Evolutionary conservation across 2,329 filamentous ascomycete genomes (phyloP).

Genomic region (Nakataea oryzae): DNA sequence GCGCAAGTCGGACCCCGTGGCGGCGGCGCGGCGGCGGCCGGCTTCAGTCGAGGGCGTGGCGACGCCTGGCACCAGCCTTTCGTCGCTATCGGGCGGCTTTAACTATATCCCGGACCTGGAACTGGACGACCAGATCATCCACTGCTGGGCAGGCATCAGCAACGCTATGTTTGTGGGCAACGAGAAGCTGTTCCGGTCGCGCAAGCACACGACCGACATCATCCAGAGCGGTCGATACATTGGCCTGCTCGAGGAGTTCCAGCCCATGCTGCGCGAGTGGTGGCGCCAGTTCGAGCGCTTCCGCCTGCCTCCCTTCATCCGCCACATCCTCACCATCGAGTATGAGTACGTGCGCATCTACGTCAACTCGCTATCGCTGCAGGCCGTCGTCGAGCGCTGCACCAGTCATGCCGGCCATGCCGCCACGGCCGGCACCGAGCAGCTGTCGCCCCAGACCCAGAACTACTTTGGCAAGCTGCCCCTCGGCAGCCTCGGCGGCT

Average conservation of each 20-base stretch:
- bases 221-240: conserved; percentile 82
- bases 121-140: conserved; percentile 59
- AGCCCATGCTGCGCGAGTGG: conserved; percentile 70
- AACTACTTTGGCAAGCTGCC: conserved; percentile 55
- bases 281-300: conserved; percentile 73
- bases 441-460: conserved; percentile 51
- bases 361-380: conserved; percentile 84
- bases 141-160: conserved; percentile 91
- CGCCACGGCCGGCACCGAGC: conserved; percentile 20
- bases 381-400: conserved; percentile 89
- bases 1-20: conserved; percentile 45
- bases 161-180: conserved; percentile 89
- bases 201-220: conserved; percentile 78
- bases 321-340: conserved; percentile 80
- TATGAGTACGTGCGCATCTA: conserved; percentile 94
- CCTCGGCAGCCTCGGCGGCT: conserved; percentile 52
- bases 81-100: conserved; percentile 46
- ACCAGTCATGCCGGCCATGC: conserved; percentile 58
- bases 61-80: conserved; percentile 46
- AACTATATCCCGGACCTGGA: conserved; percentile 58
- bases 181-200: conserved; percentile 75
- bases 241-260: conserved; percentile 68
- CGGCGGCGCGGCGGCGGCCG: conserved; percentile 34
- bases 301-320: conserved; percentile 52
- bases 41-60: conserved; percentile 38